phyloP scores from a whole-genome alignment of 768 basidiomycete species.

The Strobilomyces dryophilus region DNA sequence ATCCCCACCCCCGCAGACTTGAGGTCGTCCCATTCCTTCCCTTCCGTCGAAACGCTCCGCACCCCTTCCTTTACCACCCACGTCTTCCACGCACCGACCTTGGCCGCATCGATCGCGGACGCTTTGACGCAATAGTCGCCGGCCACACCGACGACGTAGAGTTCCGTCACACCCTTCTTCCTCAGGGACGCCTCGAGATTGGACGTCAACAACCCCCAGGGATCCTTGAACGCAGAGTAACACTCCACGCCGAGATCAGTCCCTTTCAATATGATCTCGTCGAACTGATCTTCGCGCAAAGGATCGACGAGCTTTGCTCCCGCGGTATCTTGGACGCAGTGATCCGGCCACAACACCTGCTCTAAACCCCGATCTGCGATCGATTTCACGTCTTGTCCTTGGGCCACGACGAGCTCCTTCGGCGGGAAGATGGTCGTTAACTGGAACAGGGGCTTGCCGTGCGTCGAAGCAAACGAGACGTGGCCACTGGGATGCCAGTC shows the following conservation, averaged over 20 bases:
- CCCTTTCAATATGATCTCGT: slow-evolving; percentile 52
- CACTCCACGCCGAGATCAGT: slow-evolving; percentile 59
- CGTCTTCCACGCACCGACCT: slow-evolving; percentile 42
- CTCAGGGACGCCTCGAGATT: slow-evolving; percentile 42
- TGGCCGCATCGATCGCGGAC: slow-evolving; percentile 51
- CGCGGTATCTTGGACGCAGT: slow-evolving; percentile 58
- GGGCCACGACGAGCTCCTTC: slow-evolving; percentile 29
- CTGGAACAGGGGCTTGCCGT: slow-evolving; percentile 39
- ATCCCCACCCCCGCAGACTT: slow-evolving; percentile 32
- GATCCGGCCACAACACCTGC: slow-evolving; percentile 78
- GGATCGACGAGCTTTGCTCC: slow-evolving; percentile 62
- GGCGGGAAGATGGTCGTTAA: slow-evolving; percentile 37
- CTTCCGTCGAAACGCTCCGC: slow-evolving; percentile 35
- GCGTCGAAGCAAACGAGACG: slow-evolving; percentile 63
- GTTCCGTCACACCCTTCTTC: slow-evolving; percentile 44
- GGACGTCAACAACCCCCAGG: slow-evolving; percentile 45
- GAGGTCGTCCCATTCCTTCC: slow-evolving; percentile 37
- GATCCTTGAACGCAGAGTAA: slow-evolving; percentile 76
- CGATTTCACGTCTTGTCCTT: slow-evolving; percentile 13
- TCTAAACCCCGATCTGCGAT: slow-evolving; percentile 28
- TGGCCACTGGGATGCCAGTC: slow-evolving; percentile 61
- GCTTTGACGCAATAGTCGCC: slow-evolving; percentile 75
- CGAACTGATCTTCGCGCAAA: slow-evolving; percentile 39
- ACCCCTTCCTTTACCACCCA: slow-evolving; percentile 50
- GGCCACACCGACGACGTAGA: slow-evolving; percentile 67